These are phyloP conservation scores for Bonia amplexicaulis DNA, from an alignment of 176 grass and related monocot species.

Conservation along the genomic window DNA sequence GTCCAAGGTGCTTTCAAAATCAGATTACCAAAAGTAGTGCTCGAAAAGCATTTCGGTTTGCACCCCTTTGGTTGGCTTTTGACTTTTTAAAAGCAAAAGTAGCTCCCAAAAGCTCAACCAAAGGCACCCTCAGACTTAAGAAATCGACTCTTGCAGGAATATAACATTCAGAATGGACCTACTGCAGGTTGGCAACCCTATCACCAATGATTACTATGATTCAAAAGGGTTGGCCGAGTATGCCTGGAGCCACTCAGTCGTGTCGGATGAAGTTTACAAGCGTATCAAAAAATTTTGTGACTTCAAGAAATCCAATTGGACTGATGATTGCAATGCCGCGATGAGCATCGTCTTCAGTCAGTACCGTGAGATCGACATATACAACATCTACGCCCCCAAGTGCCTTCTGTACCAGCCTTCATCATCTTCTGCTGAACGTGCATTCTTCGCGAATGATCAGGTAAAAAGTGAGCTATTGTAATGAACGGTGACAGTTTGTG, in stretches of 20 bases:
- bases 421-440: background rate
- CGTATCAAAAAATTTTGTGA: slow-evolving; percentile 44
- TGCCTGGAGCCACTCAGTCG: slow-evolving; percentile 71
- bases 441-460: background rate
- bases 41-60: no score
- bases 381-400: slow-evolving; percentile 83
- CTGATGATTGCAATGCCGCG: slow-evolving; percentile 29
- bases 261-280: slow-evolving; percentile 53
- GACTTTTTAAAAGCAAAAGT: no score
- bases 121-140: no score
- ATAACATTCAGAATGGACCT: background rate
- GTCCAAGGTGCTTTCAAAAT: no score
- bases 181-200: slow-evolving; percentile 67
- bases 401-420: slow-evolving; percentile 61
- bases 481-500: background rate
- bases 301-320: slow-evolving; percentile 58
- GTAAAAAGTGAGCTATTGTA: background rate
- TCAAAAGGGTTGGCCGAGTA: slow-evolving; percentile 65
- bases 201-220: slow-evolving; percentile 61
- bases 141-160: background rate
- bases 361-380: slow-evolving; percentile 66
- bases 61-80: no score
- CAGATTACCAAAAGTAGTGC: no score
- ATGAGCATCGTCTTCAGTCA: slow-evolving; percentile 48
- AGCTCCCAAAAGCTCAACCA: no score